These are phyloP conservation scores for Ampelomyces quisqualis DNA, from an alignment of 2,329 filamentous ascomycete species.

Conservation along the genomic window DNA sequence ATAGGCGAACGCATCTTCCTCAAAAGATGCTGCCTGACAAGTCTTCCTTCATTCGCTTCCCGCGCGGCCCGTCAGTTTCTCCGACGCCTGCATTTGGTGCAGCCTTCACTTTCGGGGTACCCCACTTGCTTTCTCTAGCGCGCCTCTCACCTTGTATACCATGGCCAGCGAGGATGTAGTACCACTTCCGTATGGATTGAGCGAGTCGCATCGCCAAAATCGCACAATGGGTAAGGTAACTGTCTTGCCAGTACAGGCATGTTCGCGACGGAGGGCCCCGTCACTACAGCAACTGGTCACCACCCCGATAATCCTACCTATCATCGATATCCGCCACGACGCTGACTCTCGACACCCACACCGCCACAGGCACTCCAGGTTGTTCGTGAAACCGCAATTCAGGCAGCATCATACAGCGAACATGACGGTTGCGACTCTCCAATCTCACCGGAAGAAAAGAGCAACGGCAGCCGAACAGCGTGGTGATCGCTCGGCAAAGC, in stretches of 20 bases:
- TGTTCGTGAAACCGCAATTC: background rate
- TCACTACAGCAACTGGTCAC: background rate
- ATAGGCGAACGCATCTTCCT: too few relatives aligned
- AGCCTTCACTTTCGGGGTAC: too few relatives aligned
- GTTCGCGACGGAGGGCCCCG: constrained; percentile 1
- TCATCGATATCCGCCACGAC: background rate
- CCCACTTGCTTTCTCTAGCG: background rate
- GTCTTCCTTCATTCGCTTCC: too few relatives aligned
- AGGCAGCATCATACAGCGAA: background rate
- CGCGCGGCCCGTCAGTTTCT: too few relatives aligned
- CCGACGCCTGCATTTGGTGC: too few relatives aligned
- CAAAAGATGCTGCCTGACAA: too few relatives aligned
- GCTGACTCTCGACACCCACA: background rate
- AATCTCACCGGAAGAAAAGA: too few relatives aligned
- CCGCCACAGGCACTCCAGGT: background rate
- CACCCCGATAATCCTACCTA: background rate
- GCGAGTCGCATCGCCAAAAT: background rate
- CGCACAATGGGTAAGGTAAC: constrained; percentile 3
- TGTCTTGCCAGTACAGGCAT: background rate
- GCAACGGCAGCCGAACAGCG: too few relatives aligned
- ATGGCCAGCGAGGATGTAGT: background rate
- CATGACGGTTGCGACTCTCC: too few relatives aligned
- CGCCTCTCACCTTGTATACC: background rate
- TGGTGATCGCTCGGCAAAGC: too few relatives aligned
- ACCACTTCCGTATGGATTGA: background rate